These are phyloP conservation scores for Backusella mclennaniae DNA, from an alignment of 192 early-diverging fungal species.

Conservation along the genomic window DNA sequence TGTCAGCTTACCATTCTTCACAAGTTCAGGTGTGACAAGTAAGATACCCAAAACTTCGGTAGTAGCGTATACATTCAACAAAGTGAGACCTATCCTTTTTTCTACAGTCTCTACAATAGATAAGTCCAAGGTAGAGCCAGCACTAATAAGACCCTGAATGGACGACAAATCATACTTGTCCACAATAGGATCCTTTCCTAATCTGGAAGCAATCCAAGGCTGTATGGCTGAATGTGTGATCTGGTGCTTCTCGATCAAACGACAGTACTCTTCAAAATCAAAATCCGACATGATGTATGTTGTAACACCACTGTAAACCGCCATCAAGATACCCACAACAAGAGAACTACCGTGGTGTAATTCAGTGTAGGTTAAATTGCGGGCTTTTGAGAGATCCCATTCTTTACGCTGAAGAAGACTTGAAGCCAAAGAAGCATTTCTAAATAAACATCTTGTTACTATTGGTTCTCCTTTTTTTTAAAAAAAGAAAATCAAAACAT, in stretches of 20 bases:
- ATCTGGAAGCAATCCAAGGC: conserved; percentile 61
- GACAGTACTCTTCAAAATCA: conserved; percentile 47
- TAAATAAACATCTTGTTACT: not conserved
- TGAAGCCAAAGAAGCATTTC: not conserved
- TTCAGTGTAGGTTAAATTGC: not conserved
- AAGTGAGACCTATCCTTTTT: not conserved
- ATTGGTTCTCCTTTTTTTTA: too few relatives aligned
- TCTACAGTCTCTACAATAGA: not conserved
- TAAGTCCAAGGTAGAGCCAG: not conserved
- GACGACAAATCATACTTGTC: conserved; percentile 36
- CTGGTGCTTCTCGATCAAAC: conserved; percentile 51
- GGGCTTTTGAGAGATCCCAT: conserved; percentile 1
- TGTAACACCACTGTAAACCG: not conserved
- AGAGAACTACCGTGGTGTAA: conserved; percentile 2
- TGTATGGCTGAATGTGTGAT: conserved; percentile 58
- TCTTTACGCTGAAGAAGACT: not conserved
- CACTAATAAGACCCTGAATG: not conserved
- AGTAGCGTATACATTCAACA: conserved; percentile 3
- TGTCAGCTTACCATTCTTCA: not conserved
- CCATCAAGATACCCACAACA: not conserved
- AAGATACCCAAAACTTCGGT: conserved; percentile 2
- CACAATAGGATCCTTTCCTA: conserved; percentile 40
- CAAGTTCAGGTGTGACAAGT: not conserved
- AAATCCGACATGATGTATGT: conserved; percentile 51
- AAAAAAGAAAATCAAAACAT: not conserved